Percentiles rank a stretch among this genome's conserved stretches.
Conservation (phyloP, 2,329 filamentous ascomycete genomes). For the Arthrobotrys entomopaga region DNA sequence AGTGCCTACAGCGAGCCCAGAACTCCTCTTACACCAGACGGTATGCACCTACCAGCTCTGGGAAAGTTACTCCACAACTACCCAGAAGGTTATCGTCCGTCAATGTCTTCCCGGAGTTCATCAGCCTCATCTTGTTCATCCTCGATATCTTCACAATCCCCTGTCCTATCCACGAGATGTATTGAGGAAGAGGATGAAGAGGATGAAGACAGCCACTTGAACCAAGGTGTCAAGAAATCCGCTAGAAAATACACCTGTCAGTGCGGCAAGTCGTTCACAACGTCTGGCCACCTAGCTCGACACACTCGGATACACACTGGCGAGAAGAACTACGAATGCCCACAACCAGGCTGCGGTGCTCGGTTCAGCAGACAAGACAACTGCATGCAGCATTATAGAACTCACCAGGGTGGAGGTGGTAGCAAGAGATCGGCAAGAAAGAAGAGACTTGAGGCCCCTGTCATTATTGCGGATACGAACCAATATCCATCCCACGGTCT, state of each 20-base stretch:
- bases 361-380: constrained; percentile 59
- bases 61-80: constrained; percentile 57
- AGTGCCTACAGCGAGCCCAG: constrained; percentile 56
- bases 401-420: constrained; percentile 58
- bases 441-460: constrained; percentile 56
- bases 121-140: constrained; percentile 52
- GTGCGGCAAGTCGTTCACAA: constrained; percentile 83
- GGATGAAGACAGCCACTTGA: constrained; percentile 15
- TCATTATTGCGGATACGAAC: constrained; percentile 46
- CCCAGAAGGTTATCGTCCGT: constrained; percentile 55
- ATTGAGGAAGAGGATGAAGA: constrained; percentile 51
- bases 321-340: constrained; percentile 69
- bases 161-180: constrained; percentile 49
- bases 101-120: constrained; percentile 52
- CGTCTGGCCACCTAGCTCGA: constrained; percentile 83
- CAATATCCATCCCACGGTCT: constrained; percentile 55
- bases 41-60: constrained; percentile 57
- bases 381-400: constrained; percentile 59
- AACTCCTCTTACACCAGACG: constrained; percentile 57
- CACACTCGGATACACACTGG: constrained; percentile 86
- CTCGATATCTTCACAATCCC: constrained; percentile 55
- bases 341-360: constrained; percentile 57
- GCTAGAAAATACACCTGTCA: constrained; percentile 68
- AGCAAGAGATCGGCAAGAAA: constrained; percentile 58
- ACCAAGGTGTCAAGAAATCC: constrained; percentile 40